These are phyloP conservation scores for Colletotrichum liaoningense DNA, from an alignment of 2,329 filamentous ascomycete species.

Conservation along the genomic window DNA sequence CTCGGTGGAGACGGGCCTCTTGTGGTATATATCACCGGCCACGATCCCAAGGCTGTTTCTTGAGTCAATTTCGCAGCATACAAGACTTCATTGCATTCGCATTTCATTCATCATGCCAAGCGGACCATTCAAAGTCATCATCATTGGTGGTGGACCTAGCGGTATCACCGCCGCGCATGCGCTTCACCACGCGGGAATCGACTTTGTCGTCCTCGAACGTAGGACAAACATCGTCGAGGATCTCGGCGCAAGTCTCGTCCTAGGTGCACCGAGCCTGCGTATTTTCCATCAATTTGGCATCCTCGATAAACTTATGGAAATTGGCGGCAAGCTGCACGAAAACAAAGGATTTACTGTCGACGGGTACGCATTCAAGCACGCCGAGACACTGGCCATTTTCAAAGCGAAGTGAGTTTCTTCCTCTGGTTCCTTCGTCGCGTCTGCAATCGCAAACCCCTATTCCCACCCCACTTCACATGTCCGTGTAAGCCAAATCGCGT, in stretches of 20 bases:
- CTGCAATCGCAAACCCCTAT: no score
- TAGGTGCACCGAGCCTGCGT: constrained; percentile 42
- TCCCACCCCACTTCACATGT: no score
- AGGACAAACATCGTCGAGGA: constrained; percentile 40
- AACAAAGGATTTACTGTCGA: constrained; percentile 5
- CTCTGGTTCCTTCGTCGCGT: background rate
- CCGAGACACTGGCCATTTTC: background rate
- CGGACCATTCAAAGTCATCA: constrained; percentile 42
- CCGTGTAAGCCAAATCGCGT: background rate
- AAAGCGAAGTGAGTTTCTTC: constrained; percentile 5
- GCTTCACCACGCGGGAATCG: constrained; percentile 46
- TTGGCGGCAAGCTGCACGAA: constrained; percentile 5
- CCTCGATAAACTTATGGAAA: constrained; percentile 14
- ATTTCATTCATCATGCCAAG: constrained; percentile 41
- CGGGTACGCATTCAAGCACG: constrained; percentile 13
- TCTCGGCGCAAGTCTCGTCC: constrained; percentile 43
- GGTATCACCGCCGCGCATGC: constrained; percentile 45
- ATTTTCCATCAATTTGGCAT: constrained; percentile 47
- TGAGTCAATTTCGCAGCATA: background rate
- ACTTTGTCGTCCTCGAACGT: constrained; percentile 48
- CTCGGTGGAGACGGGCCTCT: background rate
- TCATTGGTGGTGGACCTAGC: constrained; percentile 45
- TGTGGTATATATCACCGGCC: background rate
- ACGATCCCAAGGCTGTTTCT: background rate
- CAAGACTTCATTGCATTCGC: background rate